phyloP scores from a whole-genome alignment of 805 yeast genomes.

The Monosporozyma siamensis region DNA sequence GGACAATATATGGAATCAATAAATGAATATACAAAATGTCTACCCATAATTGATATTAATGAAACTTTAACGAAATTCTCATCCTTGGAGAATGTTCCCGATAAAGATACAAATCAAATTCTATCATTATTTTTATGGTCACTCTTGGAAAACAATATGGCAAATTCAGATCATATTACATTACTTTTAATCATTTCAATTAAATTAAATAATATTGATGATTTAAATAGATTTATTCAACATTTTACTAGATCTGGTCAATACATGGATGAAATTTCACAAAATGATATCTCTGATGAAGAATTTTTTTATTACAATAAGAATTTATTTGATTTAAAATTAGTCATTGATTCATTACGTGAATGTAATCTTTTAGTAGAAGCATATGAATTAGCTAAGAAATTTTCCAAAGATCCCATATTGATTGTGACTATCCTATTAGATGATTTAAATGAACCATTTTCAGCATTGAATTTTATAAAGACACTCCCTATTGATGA shows the following conservation, averaged over 20 bases:
- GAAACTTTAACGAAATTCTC: conserved; percentile 72
- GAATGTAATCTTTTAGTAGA: conserved; percentile 59
- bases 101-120: conserved; percentile 33
- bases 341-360: conserved; percentile 59
- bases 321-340: conserved; percentile 50
- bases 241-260: conserved; percentile 27
- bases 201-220: conserved; percentile 54
- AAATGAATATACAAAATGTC: conserved; percentile 55
- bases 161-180: conserved; percentile 77
- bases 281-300: conserved; percentile 31
- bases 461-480: conserved; percentile 54
- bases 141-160: conserved; percentile 43
- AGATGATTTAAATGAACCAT: conserved; percentile 52
- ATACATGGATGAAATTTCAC: conserved; percentile 22
- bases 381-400: conserved; percentile 62
- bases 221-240: conserved; percentile 48
- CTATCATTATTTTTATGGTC: conserved; percentile 56
- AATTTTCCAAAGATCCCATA: conserved; percentile 57
- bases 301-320: conserved; percentile 26
- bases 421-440: conserved; percentile 68
- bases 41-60: conserved; percentile 52
- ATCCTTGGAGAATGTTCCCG: conserved; percentile 38
- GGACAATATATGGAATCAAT: conserved; percentile 63
- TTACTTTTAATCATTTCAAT: conserved; percentile 70
- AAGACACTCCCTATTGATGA: conserved; percentile 68